Conservation (phyloP, 1,139 yeast genomes). For the Candida buenavistaensis region DNA sequence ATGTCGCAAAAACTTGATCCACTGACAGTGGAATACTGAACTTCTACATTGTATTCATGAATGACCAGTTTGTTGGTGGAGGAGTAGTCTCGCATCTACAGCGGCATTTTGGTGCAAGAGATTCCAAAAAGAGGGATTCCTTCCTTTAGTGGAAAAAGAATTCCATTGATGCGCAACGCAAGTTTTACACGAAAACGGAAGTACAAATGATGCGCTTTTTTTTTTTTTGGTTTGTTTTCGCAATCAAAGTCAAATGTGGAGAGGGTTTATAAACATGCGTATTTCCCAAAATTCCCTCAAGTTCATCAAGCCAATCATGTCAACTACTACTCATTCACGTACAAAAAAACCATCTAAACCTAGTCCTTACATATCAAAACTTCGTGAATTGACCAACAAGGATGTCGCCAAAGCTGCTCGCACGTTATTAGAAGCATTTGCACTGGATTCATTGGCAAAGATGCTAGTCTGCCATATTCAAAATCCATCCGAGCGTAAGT, state of each 20-base stretch:
- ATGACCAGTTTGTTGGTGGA: no score
- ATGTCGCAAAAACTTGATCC: no score
- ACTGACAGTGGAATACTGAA: no score
- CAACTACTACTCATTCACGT: slow-evolving; percentile 1
- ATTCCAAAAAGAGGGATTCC: no score
- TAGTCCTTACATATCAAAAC: slow-evolving; percentile 3
- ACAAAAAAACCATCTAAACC: background rate
- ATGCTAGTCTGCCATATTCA: slow-evolving; percentile 46
- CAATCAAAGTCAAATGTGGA: no score
- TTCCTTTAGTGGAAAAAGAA: no score
- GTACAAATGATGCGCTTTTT: slow-evolving; percentile 3
- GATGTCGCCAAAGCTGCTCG: slow-evolving; percentile 58
- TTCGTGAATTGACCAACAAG: slow-evolving; percentile 17
- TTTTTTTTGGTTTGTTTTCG: slow-evolving; percentile 1
- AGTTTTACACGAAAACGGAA: background rate
- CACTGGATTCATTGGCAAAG: slow-evolving; percentile 51
- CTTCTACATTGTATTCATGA: no score
- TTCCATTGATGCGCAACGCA: background rate
- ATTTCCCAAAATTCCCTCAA: no score
- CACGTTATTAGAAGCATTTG: slow-evolving; percentile 53
- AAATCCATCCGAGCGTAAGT: slow-evolving; percentile 32
- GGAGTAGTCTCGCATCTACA: no score
- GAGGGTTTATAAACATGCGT: no score
- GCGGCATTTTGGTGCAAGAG: no score
- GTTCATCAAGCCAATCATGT: background rate